Evolutionary conservation across 2,329 filamentous ascomycete genomes (phyloP), one percentile per base, ranked within the genome.

Genomic region (Sclerotinia spermophila): DNA sequence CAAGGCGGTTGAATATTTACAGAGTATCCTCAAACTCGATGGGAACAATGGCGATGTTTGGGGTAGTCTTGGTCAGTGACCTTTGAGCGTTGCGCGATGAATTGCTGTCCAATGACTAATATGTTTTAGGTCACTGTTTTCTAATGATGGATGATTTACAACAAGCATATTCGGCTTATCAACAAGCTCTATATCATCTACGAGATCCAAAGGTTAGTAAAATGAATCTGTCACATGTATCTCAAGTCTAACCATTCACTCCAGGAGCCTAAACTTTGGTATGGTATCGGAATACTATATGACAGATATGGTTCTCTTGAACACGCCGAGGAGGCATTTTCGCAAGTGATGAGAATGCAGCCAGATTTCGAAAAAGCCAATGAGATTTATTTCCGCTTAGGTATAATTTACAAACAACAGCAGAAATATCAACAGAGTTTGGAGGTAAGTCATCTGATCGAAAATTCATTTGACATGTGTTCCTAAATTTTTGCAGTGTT

Each of bases 351-450:
- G 96, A 91, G 93, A 76, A 98, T 99, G 91, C 92, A 97, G 78
- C 96, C 95, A 6, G 91, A 94, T 76, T 98, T 98, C 76, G 96
- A 99, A 79, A 99, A 99, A 86, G 94, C 95, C 71, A 98, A 98
- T 78, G 96, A 99, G 81, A 98, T 99, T 68, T 99, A 98, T 81
- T 99, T 99, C 82, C 89, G 96, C 40, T 87, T 99, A 13, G 96
- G 96, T n/a, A 99, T 99, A 83, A 98, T 99, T 75, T 98, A 98
- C 84, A 99, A 99, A 81, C 95, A 98, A 78, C 96, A 98, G 80
- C 91, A 94, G 73, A 98, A 98, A 81, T 99, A 94, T 80, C 85
- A 86, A 67, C 91, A 96, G 79, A 97, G 94, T 84, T 85, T 98
- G 60, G 96, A 98, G 82, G 94, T 97, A 84, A 77, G 84, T 81